phyloP scores from a whole-genome alignment of 208 protist species.

The Crithidia sp. region DNA sequence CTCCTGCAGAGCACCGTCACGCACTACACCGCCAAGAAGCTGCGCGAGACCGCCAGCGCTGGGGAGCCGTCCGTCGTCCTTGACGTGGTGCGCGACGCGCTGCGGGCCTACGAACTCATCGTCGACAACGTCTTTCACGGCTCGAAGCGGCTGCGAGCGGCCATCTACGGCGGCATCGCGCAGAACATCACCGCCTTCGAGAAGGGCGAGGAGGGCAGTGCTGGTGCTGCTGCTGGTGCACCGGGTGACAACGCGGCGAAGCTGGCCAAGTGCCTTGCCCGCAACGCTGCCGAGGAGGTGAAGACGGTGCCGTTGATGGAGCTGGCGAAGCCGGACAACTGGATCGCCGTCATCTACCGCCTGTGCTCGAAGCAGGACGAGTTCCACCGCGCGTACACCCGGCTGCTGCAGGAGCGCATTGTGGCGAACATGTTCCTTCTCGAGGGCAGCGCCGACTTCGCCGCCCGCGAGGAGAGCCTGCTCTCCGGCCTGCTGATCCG shows the following conservation, averaged over 20 bases:
- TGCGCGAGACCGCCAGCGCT: conserved; percentile 14
- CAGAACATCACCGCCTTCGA: conserved; percentile 25
- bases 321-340: conserved; percentile 28
- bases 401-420: conserved; percentile 43
- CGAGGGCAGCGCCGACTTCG: conserved; percentile 22
- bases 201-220: neutral
- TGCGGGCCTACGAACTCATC: conserved; percentile 24
- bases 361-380: conserved; percentile 48
- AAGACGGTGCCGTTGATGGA: conserved; percentile 22
- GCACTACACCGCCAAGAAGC: conserved; percentile 23
- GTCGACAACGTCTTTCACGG: conserved; percentile 27
- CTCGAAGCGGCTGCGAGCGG: conserved; percentile 18
- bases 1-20: conserved; percentile 29
- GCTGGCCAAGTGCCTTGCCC: conserved; percentile 32
- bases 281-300: conserved; percentile 28
- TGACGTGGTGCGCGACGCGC: conserved; percentile 22
- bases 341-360: conserved; percentile 47
- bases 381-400: conserved; percentile 44
- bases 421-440: conserved; percentile 30
- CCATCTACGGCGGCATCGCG: conserved; percentile 28
- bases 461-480: conserved; percentile 39
- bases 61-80: conserved; percentile 18
- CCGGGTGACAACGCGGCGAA: conserved; percentile 24
- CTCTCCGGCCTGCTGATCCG: conserved; percentile 42
- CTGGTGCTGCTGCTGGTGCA: neutral